A percentile compares a stretch with the other conserved stretches of the same genome.
phyloP scores from a whole-genome alignment of 2,329 filamentous ascomycete genomes.

The Boeremia exigua region DNA sequence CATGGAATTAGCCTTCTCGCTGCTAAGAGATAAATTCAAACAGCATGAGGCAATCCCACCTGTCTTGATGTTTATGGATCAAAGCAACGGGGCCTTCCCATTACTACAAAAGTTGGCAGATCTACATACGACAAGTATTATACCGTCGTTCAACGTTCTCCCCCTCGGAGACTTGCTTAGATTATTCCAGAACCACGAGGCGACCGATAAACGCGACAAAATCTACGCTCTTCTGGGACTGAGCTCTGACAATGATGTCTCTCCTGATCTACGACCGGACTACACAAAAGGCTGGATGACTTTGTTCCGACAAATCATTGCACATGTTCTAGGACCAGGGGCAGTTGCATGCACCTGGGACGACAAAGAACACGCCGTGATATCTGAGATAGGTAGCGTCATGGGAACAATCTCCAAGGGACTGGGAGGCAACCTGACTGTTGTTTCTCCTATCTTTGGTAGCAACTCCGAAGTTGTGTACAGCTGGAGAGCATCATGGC shows the following conservation, averaged over 20 bases:
- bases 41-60: background rate
- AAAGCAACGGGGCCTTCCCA: background rate
- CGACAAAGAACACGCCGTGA: background rate
- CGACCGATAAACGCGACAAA: slow-evolving; percentile 13
- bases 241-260: slow-evolving; percentile 9
- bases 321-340: background rate
- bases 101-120: background rate
- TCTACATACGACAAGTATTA: background rate
- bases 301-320: background rate
- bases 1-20: background rate
- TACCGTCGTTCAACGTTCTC: background rate
- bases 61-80: background rate
- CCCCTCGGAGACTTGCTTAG: slow-evolving; percentile 16
- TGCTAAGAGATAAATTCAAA: background rate
- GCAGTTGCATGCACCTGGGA: background rate
- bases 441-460: background rate
- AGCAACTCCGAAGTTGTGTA: background rate
- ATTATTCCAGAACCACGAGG: slow-evolving; percentile 15
- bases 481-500: background rate
- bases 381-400: background rate
- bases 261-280: slow-evolving; percentile 8
- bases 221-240: slow-evolving; percentile 18
- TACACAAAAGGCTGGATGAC: slow-evolving; percentile 1
- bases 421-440: background rate
- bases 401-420: background rate